Conservation (phyloP, 2,329 filamentous ascomycete species). For the Emergomyces pasteurianus region DNA sequence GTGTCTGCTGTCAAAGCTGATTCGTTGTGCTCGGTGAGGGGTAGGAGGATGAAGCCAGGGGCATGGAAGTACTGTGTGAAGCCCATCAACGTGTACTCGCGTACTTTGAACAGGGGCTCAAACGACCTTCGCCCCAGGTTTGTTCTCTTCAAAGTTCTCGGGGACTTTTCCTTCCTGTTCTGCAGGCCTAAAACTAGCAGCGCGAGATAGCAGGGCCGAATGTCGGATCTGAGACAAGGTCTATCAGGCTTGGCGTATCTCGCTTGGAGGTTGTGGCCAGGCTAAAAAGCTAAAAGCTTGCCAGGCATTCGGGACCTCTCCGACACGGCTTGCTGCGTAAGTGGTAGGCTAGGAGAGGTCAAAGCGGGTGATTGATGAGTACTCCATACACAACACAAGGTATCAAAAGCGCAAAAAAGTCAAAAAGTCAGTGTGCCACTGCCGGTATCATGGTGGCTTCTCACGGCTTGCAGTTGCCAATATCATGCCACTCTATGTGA, state of each 20-base stretch:
- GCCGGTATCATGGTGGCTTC: too few species aligned
- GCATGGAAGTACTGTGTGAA: too few species aligned
- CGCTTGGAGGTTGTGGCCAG: background rate
- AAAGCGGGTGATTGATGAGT: background rate
- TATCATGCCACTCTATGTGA: background rate
- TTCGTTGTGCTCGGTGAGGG: background rate
- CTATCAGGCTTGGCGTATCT: background rate
- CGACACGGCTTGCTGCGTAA: background rate
- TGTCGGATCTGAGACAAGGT: constrained; percentile 1
- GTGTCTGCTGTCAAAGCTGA: background rate
- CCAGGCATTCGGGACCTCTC: constrained; percentile 1
- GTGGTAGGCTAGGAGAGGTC: background rate
- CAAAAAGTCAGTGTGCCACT: too few species aligned
- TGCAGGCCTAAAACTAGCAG: background rate
- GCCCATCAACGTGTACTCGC: too few species aligned
- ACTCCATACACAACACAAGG: too few species aligned
- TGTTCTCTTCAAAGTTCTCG: background rate
- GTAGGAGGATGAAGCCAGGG: too few species aligned
- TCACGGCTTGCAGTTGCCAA: background rate
- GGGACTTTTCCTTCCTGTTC: background rate
- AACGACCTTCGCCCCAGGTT: too few species aligned
- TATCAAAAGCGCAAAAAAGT: too few species aligned
- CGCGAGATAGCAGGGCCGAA: background rate
- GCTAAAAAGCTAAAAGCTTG: background rate
- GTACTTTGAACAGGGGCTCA: too few species aligned